Evolutionary conservation across 2,329 filamentous ascomycete species (phyloP).

Genomic region (Thelonectria discophora): DNA sequence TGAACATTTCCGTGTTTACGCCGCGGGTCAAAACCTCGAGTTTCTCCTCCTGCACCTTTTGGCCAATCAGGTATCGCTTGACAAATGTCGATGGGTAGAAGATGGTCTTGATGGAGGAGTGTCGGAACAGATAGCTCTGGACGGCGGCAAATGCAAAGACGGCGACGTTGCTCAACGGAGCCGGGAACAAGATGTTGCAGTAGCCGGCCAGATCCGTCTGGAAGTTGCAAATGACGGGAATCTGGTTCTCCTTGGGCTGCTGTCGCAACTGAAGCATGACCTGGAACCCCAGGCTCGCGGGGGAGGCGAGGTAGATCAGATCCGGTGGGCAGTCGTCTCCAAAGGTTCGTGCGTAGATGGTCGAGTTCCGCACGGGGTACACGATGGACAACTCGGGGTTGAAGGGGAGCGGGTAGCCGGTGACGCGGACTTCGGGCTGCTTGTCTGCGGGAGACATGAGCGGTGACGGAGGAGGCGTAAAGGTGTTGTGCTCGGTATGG

Average conservation of each 20-base stretch:
- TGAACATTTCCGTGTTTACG: constrained; percentile 70
- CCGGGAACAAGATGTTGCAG: constrained; percentile 73
- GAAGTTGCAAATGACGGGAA: constrained; percentile 73
- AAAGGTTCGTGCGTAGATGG: constrained; percentile 69
- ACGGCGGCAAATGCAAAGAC: constrained; percentile 70
- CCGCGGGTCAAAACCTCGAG: constrained; percentile 70
- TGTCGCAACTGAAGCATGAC: constrained; percentile 74
- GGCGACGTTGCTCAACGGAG: constrained; percentile 67
- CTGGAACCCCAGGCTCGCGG: constrained; percentile 75
- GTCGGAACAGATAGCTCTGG: constrained; percentile 72
- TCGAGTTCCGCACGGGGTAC: constrained; percentile 72
- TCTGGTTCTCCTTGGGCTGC: constrained; percentile 61
- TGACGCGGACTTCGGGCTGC: constrained; percentile 64
- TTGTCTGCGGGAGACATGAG: constrained; percentile 45
- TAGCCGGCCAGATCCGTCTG: constrained; percentile 77
- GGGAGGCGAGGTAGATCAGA: constrained; percentile 74
- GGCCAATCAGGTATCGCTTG: constrained; percentile 65
- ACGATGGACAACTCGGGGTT: constrained; percentile 76
- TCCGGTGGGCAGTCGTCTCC: constrained; percentile 62
- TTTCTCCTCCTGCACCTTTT: constrained; percentile 64
- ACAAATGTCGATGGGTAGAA: constrained; percentile 76
- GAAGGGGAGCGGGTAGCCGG: constrained; percentile 73
- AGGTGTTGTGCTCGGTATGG: constrained; percentile 63
- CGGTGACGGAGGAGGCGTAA: constrained; percentile 54
- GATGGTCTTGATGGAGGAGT: constrained; percentile 68